These are phyloP conservation scores for Acanthamoeba royreba DNA, from an alignment of 208 protist genomes.

Conservation along the genomic window DNA sequence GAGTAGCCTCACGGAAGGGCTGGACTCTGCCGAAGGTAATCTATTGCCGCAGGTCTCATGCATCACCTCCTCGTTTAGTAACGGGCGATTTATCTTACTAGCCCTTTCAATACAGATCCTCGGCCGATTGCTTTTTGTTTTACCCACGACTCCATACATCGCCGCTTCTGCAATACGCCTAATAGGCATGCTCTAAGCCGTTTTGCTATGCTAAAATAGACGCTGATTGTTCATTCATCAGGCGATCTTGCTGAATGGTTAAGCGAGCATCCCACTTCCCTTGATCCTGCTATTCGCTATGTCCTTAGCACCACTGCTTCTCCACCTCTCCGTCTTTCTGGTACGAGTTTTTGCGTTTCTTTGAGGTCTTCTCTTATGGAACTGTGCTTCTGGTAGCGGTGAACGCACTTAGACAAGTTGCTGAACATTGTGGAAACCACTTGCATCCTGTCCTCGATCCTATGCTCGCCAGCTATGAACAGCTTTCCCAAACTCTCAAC, in stretches of 20 bases:
- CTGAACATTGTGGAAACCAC: not conserved
- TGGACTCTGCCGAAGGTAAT: not conserved
- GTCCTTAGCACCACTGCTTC: not conserved
- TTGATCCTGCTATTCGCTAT: not conserved
- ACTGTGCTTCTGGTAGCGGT: not conserved
- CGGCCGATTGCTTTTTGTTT: not conserved
- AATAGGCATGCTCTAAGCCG: not conserved
- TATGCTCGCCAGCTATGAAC: not conserved
- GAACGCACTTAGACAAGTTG: not conserved
- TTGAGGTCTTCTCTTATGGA: not conserved
- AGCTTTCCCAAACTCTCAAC: not conserved
- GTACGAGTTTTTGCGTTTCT: not conserved
- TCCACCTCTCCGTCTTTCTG: not conserved
- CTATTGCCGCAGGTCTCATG: not conserved
- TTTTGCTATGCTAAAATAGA: not conserved
- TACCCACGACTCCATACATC: not conserved
- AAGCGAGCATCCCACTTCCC: not conserved
- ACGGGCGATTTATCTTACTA: not conserved
- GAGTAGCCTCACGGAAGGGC: not conserved
- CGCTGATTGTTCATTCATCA: not conserved
- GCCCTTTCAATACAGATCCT: not conserved
- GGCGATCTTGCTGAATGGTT: not conserved
- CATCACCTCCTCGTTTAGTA: not conserved
- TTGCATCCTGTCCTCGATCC: not conserved
- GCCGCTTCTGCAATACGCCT: not conserved